Conservation (phyloP, 345 rosid genomes). For the Geranium brycei region DNA sequence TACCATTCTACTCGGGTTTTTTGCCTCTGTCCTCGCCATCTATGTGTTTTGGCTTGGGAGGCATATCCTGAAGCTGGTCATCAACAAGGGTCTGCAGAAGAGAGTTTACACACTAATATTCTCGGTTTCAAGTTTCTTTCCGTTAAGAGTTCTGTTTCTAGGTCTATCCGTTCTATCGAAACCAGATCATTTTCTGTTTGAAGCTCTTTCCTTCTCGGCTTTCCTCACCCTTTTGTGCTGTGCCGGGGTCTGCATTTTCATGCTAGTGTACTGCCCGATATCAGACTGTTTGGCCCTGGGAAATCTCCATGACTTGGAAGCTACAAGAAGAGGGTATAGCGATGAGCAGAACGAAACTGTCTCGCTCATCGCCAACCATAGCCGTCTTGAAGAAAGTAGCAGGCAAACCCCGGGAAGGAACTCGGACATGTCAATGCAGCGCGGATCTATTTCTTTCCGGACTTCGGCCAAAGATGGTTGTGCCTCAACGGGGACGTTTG, state of each 20-base stretch:
- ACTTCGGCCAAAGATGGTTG: conserved; percentile 36
- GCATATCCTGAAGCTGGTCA: conserved; percentile 69
- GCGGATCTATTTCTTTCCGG: conserved; percentile 56
- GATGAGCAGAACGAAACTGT: conserved; percentile 41
- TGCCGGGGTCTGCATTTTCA: conserved; percentile 57
- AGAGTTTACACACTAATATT: conserved; percentile 74
- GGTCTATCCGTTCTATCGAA: conserved; percentile 61
- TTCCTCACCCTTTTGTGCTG: conserved; percentile 67
- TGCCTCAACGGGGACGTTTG: conserved; percentile 30
- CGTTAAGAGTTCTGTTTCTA: conserved; percentile 71
- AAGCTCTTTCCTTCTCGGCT: conserved; percentile 67
- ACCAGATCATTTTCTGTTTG: conserved; percentile 60
- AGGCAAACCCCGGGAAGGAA: conserved; percentile 34
- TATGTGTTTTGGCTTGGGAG: conserved; percentile 92
- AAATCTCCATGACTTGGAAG: conserved; percentile 44
- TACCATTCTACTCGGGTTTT: conserved; percentile 74
- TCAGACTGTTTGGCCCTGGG: conserved; percentile 87
- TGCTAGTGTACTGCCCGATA: conserved; percentile 82
- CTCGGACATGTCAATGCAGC: conserved; percentile 49
- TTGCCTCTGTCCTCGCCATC: conserved; percentile 44
- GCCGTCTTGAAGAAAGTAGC: conserved; percentile 33
- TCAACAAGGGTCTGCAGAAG: conserved; percentile 82
- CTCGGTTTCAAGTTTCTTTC: conserved; percentile 75
- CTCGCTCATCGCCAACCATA: conserved; percentile 48
- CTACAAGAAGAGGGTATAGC: conserved; percentile 32